Percentiles rank a stretch among this genome's conserved stretches.
phyloP scores from a whole-genome alignment of 2,329 filamentous ascomycete species.

The Aspergillus sergii region DNA sequence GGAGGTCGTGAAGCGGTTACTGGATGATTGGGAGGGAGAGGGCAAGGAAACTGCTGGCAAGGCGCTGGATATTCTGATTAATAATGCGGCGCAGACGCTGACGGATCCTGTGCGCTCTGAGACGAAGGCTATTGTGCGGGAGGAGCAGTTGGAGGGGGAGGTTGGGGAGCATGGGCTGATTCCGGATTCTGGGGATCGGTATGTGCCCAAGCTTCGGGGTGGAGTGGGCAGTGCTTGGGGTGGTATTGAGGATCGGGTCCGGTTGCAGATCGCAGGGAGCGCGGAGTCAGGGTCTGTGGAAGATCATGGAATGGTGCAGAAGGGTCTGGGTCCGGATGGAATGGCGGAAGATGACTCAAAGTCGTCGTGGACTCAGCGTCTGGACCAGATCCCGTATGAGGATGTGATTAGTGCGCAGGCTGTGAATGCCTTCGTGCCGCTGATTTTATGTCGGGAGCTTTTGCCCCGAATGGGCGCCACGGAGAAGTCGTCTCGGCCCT shows the following conservation, averaged over 20 bases:
- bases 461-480: constrained; percentile 31
- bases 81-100: constrained; percentile 45
- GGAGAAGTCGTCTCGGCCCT: neutral
- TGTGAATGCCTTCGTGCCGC: constrained; percentile 42
- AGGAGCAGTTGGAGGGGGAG: constrained; percentile 10
- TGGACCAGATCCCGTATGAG: constrained; percentile 43
- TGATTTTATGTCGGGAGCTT: constrained; percentile 43
- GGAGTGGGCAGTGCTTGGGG: neutral
- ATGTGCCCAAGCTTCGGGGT: neutral
- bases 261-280: neutral
- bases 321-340: constrained; percentile 14
- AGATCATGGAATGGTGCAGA: constrained; percentile 3
- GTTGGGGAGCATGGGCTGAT: neutral
- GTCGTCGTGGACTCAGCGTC: constrained; percentile 40
- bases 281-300: neutral
- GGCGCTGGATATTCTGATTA: constrained; percentile 39
- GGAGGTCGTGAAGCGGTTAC: constrained; percentile 20
- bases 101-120: constrained; percentile 38
- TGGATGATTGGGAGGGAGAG: constrained; percentile 22
- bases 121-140: constrained; percentile 28
- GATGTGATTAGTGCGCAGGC: constrained; percentile 42
- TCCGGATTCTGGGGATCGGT: neutral
- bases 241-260: constrained; percentile 1
- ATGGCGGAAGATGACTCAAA: constrained; percentile 11
- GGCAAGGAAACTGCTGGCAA: neutral